Conservation (phyloP, 495 filamentous ascomycete genomes). For the Trichoderma asperelloides region DNA sequence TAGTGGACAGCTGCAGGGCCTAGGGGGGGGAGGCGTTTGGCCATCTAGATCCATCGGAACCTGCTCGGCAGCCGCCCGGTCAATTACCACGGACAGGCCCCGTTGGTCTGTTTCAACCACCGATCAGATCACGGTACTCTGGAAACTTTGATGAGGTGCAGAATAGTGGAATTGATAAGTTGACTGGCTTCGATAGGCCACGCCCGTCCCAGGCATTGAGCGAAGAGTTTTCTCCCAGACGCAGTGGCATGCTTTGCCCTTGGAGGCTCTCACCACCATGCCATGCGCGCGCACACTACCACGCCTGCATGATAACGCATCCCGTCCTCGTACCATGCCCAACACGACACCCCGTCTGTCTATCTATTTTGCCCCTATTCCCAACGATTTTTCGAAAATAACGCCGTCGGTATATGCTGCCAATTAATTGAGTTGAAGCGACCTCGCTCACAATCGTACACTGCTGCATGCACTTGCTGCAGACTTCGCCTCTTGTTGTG, state of each 20-base stretch:
- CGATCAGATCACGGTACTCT: background rate
- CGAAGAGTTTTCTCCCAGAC: background rate
- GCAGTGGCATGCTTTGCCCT: background rate
- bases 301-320: background rate
- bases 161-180: background rate
- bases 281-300: background rate
- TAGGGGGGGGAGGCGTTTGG: background rate
- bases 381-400: background rate
- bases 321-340: background rate
- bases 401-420: background rate
- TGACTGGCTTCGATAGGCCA: background rate
- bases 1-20: no score
- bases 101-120: no score
- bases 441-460: slow-evolving; percentile 1
- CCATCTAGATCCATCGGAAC: background rate
- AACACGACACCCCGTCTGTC: background rate
- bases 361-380: background rate
- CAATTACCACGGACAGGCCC: no score
- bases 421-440: background rate
- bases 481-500: background rate
- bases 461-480: background rate
- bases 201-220: background rate
- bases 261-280: background rate
- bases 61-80: no score
- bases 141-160: background rate